Conservation (phyloP, 306 rosid genomes). For the Malus sylvestris region DNA sequence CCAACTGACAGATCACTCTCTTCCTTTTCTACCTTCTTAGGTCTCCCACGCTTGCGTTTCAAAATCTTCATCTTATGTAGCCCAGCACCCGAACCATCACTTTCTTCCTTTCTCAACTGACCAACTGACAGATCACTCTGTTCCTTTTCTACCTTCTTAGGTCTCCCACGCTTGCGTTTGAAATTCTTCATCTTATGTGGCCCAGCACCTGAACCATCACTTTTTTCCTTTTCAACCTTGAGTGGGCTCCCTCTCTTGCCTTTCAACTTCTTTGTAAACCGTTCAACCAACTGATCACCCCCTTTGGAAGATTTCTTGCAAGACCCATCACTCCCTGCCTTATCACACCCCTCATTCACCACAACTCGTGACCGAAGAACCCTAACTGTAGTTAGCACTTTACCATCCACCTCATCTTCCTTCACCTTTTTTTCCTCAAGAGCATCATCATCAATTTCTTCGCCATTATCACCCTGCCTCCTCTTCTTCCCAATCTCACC, state of each 20-base stretch:
- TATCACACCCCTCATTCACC: constrained; percentile 20
- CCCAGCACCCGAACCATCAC: no score
- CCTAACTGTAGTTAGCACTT: constrained; percentile 30
- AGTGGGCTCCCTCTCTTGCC: constrained; percentile 29
- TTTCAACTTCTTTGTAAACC: neutral
- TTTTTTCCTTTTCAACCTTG: constrained; percentile 16
- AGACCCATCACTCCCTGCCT: constrained; percentile 23
- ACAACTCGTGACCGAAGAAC: constrained; percentile 53
- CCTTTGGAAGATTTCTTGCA: constrained; percentile 10
- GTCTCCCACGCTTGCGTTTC: no score
- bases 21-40: no score
- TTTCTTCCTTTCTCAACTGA: neutral
- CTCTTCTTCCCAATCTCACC: constrained; percentile 26
- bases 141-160: constrained; percentile 9
- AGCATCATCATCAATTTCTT: neutral
- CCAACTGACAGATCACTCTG: neutral
- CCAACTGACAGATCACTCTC: neutral
- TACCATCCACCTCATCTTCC: constrained; percentile 19
- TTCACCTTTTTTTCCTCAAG: constrained; percentile 20
- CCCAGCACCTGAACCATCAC: constrained; percentile 2
- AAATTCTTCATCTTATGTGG: constrained; percentile 2
- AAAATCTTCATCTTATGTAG: no score
- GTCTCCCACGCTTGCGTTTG: constrained; percentile 44
- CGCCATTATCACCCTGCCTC: constrained; percentile 26
- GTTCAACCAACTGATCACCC: constrained; percentile 14